Evolutionary conservation across 2,329 filamentous ascomycete genomes (phyloP), one percentile per base, ranked within the genome.

Genomic region (Cercospora sp.): DNA sequence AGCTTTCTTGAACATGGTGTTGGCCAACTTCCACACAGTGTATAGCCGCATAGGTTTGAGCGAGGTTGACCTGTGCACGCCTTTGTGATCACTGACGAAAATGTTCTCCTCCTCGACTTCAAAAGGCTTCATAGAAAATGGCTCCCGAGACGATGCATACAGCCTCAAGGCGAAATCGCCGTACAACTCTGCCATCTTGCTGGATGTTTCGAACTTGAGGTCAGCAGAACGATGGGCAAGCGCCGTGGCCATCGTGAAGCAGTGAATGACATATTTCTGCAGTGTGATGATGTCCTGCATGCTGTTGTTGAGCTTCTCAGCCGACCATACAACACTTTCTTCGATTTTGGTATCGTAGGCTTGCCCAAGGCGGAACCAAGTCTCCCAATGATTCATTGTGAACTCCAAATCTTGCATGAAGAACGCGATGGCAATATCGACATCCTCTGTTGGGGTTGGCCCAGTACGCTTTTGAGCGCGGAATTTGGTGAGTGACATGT

Each of bases 401-500:
- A 92, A 93, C 72, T 96, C 92, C 1, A 97, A 80, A 76, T 96
- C 93, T 71, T 94, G 87, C 42, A 91, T 85, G 74, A 96, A 87
- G 76, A 93, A 95, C 0, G 88, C 90, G 57, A 91, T 89, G 3
- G 92, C 93, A 63, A 93, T 90, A 62, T 94, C 90, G 60, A 97
- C 83, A 75, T 96, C 93, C 72, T 94, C 92, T 0, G 91, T 94
- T 13, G 92, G 90, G 3, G 90, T 90, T 0, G 91, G 90, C 3
- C 70, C 75, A 2, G 87, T 92, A 20, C 93, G 87, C 74, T 94
- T 92, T 84, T 94, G 80, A 82, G 86, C 83, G 83, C 91, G 77
- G 87, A 96, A 98, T 75, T 93, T 96, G 53, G 91, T 92, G 66
- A 98, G 85, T 2, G 92, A 90, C 65, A 96, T 91, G 84, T 95